Conservation (phyloP, 371 early-diverging fungal genomes). For the Mucor velutinosus region DNA sequence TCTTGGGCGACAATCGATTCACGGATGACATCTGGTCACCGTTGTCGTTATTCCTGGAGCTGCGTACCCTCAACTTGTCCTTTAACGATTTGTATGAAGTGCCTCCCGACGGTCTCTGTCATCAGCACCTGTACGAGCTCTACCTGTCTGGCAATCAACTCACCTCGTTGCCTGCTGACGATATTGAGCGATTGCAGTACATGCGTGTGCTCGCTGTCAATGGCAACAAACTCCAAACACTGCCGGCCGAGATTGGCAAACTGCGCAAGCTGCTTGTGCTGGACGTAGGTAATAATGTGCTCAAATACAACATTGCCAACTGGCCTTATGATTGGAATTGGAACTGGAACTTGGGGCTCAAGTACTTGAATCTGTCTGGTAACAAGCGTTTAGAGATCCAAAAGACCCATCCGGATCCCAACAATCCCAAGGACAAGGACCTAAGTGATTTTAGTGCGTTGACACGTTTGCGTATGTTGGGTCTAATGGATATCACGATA, state of each 20-base stretch:
- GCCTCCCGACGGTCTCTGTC: slow-evolving; percentile 55
- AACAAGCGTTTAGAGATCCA: slow-evolving; percentile 89
- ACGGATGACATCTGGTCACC: slow-evolving; percentile 83
- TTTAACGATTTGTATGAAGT: slow-evolving; percentile 85
- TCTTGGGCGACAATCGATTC: slow-evolving; percentile 81
- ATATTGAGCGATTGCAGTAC: slow-evolving; percentile 73
- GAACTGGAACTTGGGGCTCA: slow-evolving; percentile 89
- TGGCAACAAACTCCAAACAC: slow-evolving; percentile 85
- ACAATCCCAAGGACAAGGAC: slow-evolving; percentile 51
- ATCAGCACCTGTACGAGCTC: slow-evolving; percentile 66
- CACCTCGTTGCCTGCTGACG: slow-evolving; percentile 85
- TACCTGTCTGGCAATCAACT: slow-evolving; percentile 87
- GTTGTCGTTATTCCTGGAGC: slow-evolving; percentile 69
- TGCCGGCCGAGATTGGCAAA: slow-evolving; percentile 90
- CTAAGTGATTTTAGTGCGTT: slow-evolving; percentile 78
- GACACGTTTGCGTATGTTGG: slow-evolving; percentile 73
- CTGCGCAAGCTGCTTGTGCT: slow-evolving; percentile 71
- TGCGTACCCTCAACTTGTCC: slow-evolving; percentile 77
- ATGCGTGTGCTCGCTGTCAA: slow-evolving; percentile 81
- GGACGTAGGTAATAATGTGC: slow-evolving; percentile 85
- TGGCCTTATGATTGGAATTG: slow-evolving; percentile 98
- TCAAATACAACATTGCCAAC: slow-evolving; percentile 92
- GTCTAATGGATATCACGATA: slow-evolving; percentile 88
- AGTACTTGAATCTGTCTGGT: slow-evolving; percentile 90
- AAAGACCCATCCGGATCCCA: slow-evolving; percentile 45